Conservation (phyloP, 1,139 yeast species). For the Martiniozyma asiatica region DNA sequence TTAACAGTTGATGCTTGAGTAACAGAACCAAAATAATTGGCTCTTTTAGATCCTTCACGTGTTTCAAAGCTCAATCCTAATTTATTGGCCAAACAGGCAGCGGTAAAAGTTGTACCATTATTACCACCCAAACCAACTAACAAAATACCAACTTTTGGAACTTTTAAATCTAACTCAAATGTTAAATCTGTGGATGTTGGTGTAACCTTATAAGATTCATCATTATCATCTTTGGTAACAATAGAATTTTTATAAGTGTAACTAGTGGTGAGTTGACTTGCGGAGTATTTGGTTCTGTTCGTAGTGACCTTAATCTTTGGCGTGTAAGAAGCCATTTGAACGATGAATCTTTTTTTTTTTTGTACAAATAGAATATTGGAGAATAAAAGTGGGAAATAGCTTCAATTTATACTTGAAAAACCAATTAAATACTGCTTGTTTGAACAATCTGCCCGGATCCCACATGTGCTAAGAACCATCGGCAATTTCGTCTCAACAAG, state of each 20-base stretch:
- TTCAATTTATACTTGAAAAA: too few species aligned
- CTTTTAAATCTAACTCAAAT: conserved; percentile 72
- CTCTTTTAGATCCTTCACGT: conserved; percentile 67
- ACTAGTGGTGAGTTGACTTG: conserved; percentile 49
- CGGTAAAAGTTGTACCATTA: conserved; percentile 86
- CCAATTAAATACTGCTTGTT: too few species aligned
- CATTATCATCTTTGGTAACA: conserved; percentile 33
- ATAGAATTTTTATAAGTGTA: conserved; percentile 61
- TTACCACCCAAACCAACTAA: conserved; percentile 95
- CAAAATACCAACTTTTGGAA: conserved; percentile 81
- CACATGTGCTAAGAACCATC: too few species aligned
- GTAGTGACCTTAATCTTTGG: conserved; percentile 48
- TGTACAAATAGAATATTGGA: too few species aligned
- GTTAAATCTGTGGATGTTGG: conserved; percentile 68
- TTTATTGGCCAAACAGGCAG: conserved; percentile 79
- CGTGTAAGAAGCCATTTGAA: conserved; percentile 12
- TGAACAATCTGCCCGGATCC: too few species aligned
- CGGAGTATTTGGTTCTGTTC: conserved; percentile 47
- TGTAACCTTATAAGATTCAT: conserved; percentile 53
- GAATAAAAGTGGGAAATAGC: too few species aligned
- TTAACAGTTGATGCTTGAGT: conserved; percentile 88
- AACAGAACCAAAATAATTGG: conserved; percentile 93
- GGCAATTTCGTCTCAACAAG: too few species aligned
- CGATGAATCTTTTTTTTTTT: too few species aligned
- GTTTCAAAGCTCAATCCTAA: conserved; percentile 68